Evolutionary conservation across 1,284 basidiomycete genomes (phyloP), one percentile per base, ranked within the genome.

Genomic region (Erythrobasidium hasegawianum): DNA sequence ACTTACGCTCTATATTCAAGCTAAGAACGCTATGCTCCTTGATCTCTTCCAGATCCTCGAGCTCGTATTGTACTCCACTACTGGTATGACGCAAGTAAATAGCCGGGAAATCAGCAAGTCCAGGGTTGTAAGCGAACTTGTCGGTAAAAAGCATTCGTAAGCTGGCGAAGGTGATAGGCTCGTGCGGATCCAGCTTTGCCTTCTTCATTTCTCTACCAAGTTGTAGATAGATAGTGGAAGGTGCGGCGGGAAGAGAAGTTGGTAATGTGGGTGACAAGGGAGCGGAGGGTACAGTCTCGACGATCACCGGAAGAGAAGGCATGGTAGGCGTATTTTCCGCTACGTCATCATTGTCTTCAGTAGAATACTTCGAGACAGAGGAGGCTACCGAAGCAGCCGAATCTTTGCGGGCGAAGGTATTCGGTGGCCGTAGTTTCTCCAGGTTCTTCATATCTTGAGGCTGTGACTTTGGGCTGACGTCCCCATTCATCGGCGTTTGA

Each of bases 1-100:
- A 8, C 92, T 80, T 78, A 96, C 93, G 90, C 82, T 97, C 94
- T 71, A 98, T 94, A 74, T 97, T 96, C 59, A 98, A 81, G 49
- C 89, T 94, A 64, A 98, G 80, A 26, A 97, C 77, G 74, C 88
- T 89, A 67, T 87, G 90, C 54, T 91, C 88, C 76, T 87, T 87
- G 26, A 98, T 84, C 75, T 98, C 95, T 18, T 88, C 86, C 72
- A 93, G 85, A 76, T 97, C 90, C 77, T 98, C 95, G 54, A 98
- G 81, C 78, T 97, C 93, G 75, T 97, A 98, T 75, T 92, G 88
- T 59, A 97, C 89, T 8, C 92, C 91, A 67, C 88, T 93, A 38
- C 84, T 85, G 2, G 87, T 87, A 79, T 97, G 95, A 9, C 91
- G 87, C 66, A 97, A 87, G 75, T 97, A 97, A 61, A 98, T 95